A percentile compares a stretch with the other conserved stretches of the same genome.
Evolutionary conservation across 1,139 yeast species (phyloP).

Genomic region (Blastobotrys proliferans): DNA sequence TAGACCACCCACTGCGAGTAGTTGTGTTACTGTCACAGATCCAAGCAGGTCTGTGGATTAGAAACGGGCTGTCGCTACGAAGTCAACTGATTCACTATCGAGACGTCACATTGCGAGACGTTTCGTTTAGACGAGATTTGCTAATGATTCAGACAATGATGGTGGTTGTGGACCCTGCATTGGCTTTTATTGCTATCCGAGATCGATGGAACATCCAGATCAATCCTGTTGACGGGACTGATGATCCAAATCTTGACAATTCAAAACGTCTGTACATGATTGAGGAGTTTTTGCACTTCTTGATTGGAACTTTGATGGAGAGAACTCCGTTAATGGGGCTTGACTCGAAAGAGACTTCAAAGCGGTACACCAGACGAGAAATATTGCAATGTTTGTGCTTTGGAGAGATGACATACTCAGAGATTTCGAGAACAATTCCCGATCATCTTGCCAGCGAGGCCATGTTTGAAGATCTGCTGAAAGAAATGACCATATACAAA

Average conservation of each 20-base stretch:
- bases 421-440: slow-evolving; percentile 64
- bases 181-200: slow-evolving; percentile 50
- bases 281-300: slow-evolving; percentile 72
- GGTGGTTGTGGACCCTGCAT: slow-evolving; percentile 53
- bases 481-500: slow-evolving; percentile 54
- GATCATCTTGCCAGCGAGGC: slow-evolving; percentile 69
- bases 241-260: slow-evolving; percentile 34
- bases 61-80: slow-evolving; percentile 77
- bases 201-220: slow-evolving; percentile 11
- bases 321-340: slow-evolving; percentile 54
- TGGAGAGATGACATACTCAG: slow-evolving; percentile 67
- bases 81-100: slow-evolving; percentile 79
- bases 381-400: slow-evolving; percentile 77
- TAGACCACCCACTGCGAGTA: slow-evolving; percentile 76
- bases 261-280: slow-evolving; percentile 52
- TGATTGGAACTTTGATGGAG: slow-evolving; percentile 69
- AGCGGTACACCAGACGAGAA: slow-evolving; percentile 57
- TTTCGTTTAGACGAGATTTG: slow-evolving; percentile 74
- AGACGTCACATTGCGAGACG: slow-evolving; percentile 77
- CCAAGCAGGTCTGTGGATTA: slow-evolving; percentile 80
- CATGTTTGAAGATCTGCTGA: slow-evolving; percentile 63
- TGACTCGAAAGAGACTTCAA: slow-evolving; percentile 49
- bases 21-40: slow-evolving; percentile 72
- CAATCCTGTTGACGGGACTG: slow-evolving; percentile 8
- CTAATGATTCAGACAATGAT: slow-evolving; percentile 66